A percentile compares a stretch with the other conserved stretches of the same genome.
Conservation (phyloP, 2,329 filamentous ascomycete genomes). For the Paraphaeosphaeria minitans region DNA sequence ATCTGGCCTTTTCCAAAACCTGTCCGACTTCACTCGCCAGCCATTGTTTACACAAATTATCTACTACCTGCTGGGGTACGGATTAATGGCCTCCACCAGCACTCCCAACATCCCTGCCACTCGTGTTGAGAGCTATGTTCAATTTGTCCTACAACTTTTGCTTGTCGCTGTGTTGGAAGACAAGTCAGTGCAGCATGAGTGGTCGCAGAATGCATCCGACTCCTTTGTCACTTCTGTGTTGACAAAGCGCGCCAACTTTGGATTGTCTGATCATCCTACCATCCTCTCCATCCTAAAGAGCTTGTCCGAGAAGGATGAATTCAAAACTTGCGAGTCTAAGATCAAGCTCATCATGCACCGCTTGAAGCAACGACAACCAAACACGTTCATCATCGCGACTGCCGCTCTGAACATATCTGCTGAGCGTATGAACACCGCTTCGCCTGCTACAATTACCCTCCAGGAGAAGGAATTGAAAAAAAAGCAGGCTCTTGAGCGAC, state of each 20-base stretch:
- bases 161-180: constrained; percentile 89
- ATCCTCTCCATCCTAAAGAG: constrained; percentile 60
- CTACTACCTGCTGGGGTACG: constrained; percentile 85
- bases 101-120: constrained; percentile 79
- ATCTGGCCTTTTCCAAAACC: constrained; percentile 75
- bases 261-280: constrained; percentile 45
- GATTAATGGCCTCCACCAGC: constrained; percentile 69
- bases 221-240: constrained; percentile 79
- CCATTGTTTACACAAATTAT: constrained; percentile 88
- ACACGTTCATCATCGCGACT: constrained; percentile 72
- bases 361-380: constrained; percentile 81
- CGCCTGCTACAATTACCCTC: constrained; percentile 68
- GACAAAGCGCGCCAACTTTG: constrained; percentile 61
- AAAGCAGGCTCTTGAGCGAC: constrained; percentile 84
- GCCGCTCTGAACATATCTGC: constrained; percentile 64
- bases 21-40: constrained; percentile 81
- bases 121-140: constrained; percentile 86
- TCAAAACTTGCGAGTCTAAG: constrained; percentile 82
- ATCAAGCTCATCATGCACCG: constrained; percentile 81
- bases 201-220: constrained; percentile 50
- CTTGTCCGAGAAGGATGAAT: constrained; percentile 69
- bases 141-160: constrained; percentile 86
- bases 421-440: constrained; percentile 80
- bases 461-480: constrained; percentile 83
- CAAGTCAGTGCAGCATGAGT: constrained; percentile 54